Base-by-base conservation (phyloP, 2,329 filamentous ascomycete species). In the Hypomyces perniciosus region DNA sequence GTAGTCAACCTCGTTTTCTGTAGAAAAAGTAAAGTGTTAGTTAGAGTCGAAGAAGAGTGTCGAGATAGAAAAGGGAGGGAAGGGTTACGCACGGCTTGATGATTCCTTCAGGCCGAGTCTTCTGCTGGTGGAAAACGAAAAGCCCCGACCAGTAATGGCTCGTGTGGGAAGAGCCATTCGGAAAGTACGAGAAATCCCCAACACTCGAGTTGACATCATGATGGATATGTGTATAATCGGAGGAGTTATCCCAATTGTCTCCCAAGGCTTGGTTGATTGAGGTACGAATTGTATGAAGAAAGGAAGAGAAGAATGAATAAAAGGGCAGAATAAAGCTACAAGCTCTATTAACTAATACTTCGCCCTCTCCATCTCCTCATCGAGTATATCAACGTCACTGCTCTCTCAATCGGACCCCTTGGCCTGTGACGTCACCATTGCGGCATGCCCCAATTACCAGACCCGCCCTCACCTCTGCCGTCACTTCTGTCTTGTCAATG, bases 1-100 rank as follows among this genome's bases (percentile, higher is more conserved):
- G 60, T 71, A 68, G 56, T 76, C 69, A 10, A 68, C 58, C 40
- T 70, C 61, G 45, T 64, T 68, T 56, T 65, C 63, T 71, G 43
- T 6, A 9, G 9, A 27, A 29, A 39, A 28, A 10, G 26, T 44
- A 5, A 43, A 9, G 5, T 9, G 41, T 50, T n/a, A 39, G 31
- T 39, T 12, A n/a, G 29, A n/a, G 35, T 28, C 30, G 9, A 8
- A n/a, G 30, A 9, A 33, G 8, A 2, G 9, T 12, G n/a, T 6
- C 2, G 31, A 20, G 6, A 40, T 38, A 9, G 13, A 9, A 30
- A 39, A 10, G 4, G 29, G n/a, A 43, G 34, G 39, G 31, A 6
- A 27, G 30, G 20, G 28, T 4, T 9, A 63, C 65, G 30, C 57
- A 72, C 69, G 62, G 35, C 49, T 62, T 29, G 65, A 65, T 35